Conservation (phyloP, 1,139 yeast species). For the Geotrichum phurueaensis region DNA sequence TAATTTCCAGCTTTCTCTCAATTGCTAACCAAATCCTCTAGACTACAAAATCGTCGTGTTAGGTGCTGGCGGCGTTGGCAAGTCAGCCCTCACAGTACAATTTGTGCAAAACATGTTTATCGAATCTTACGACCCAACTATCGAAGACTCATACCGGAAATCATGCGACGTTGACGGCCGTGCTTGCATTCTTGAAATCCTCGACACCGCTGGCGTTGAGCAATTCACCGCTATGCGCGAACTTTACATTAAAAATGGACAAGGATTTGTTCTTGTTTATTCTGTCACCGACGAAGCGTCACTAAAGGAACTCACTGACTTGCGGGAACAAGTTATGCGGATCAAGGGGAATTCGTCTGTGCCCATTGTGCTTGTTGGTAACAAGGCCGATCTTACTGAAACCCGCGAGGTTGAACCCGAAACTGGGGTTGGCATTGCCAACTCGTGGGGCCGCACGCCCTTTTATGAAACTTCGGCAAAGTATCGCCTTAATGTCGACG, state of each 20-base stretch:
- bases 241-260: slow-evolving; percentile 45
- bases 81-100: slow-evolving; percentile 64
- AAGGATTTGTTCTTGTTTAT: slow-evolving; percentile 55
- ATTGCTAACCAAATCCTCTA: too few relatives aligned
- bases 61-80: slow-evolving; percentile 98
- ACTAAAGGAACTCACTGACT: slow-evolving; percentile 68
- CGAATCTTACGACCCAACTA: slow-evolving; percentile 95
- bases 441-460: slow-evolving; percentile 85
- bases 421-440: slow-evolving; percentile 57
- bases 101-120: slow-evolving; percentile 47
- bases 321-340: slow-evolving; percentile 83
- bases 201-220: slow-evolving; percentile 46
- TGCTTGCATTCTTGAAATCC: slow-evolving; percentile 38
- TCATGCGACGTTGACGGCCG: slow-evolving; percentile 38
- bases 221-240: slow-evolving; percentile 59
- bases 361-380: slow-evolving; percentile 42
- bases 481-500: slow-evolving; percentile 77
- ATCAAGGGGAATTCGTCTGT: slow-evolving; percentile 56
- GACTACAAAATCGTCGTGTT: slow-evolving; percentile 81
- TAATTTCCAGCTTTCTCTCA: too few relatives aligned
- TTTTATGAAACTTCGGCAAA: slow-evolving; percentile 77
- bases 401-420: slow-evolving; percentile 42
- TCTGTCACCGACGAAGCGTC: slow-evolving; percentile 81
- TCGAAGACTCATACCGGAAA: slow-evolving; percentile 54
- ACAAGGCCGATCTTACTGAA: slow-evolving; percentile 67